These are phyloP conservation scores for Ogataea trehaloabstinens DNA, from an alignment of 805 yeast genomes.

Conservation along the genomic window DNA sequence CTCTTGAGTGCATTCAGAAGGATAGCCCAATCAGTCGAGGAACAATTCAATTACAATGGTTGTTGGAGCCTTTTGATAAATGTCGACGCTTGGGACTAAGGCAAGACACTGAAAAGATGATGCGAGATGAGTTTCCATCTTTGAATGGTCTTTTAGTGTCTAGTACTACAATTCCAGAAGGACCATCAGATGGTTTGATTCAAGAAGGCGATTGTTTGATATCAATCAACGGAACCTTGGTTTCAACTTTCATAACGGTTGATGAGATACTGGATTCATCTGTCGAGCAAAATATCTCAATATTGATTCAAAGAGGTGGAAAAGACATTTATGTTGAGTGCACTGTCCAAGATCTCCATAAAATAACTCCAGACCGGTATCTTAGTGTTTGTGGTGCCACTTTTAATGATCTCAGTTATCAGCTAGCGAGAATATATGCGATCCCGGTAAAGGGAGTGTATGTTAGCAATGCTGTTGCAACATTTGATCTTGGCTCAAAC, in stretches of 20 bases:
- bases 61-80: conserved; percentile 82
- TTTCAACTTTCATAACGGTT: conserved; percentile 72
- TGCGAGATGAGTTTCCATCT: conserved; percentile 68
- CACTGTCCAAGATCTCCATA: conserved; percentile 71
- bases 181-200: conserved; percentile 72
- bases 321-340: conserved; percentile 48
- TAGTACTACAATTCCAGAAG: conserved; percentile 75
- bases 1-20: conserved; percentile 69
- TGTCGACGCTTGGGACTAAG: conserved; percentile 85
- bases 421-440: conserved; percentile 80
- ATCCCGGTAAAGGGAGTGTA: conserved; percentile 85
- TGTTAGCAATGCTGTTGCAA: conserved; percentile 72
- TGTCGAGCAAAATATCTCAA: conserved; percentile 56
- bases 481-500: conserved; percentile 57
- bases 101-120: conserved; percentile 64
- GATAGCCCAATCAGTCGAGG: conserved; percentile 71
- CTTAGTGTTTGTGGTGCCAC: conserved; percentile 85
- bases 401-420: conserved; percentile 83
- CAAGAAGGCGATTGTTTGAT: conserved; percentile 86
- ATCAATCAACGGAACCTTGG: conserved; percentile 61
- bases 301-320: conserved; percentile 76
- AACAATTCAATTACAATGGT: conserved; percentile 89
- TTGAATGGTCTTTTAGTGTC: conserved; percentile 82
- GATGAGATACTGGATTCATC: conserved; percentile 77
- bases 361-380: conserved; percentile 77